Percentiles rank a stretch among this genome's conserved stretches.
Evolutionary conservation across 2,329 filamentous ascomycete genomes (phyloP).

Genomic region (Penicillium nordicum): DNA sequence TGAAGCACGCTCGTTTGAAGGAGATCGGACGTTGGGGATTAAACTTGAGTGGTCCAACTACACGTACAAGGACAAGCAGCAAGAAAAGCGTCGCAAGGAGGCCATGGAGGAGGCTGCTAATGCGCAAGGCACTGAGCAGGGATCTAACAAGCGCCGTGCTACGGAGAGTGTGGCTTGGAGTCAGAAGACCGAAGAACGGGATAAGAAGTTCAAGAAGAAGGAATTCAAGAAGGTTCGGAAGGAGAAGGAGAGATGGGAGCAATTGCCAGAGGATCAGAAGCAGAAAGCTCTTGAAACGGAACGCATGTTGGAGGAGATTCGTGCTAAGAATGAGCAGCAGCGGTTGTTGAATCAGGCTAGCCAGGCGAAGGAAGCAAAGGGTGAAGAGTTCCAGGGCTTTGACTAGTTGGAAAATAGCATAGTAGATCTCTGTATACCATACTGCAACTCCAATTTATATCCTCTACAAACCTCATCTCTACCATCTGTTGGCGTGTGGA

Average conservation of each 20-base stretch:
- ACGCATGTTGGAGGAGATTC: constrained; percentile 62
- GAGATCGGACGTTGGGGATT: constrained; percentile 61
- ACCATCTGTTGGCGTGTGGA: not conserved
- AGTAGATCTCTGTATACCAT: not conserved
- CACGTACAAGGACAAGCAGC: constrained; percentile 67
- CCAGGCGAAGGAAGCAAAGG: constrained; percentile 12
- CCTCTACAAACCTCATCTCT: not conserved
- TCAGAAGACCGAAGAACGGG: constrained; percentile 64
- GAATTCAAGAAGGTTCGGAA: constrained; percentile 63
- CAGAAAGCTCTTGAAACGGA: constrained; percentile 61
- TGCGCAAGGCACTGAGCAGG: constrained; percentile 34
- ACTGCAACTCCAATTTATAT: not conserved
- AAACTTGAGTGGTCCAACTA: constrained; percentile 61
- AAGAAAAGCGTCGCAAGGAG: constrained; percentile 63
- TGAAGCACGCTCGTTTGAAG: constrained; percentile 71
- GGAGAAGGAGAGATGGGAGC: constrained; percentile 60
- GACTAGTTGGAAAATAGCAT: constrained; percentile 30
- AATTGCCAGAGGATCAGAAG: constrained; percentile 69
- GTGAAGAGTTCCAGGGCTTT: constrained; percentile 59
- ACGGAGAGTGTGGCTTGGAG: constrained; percentile 69
- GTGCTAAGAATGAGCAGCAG: constrained; percentile 51
- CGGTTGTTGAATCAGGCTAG: constrained; percentile 17
- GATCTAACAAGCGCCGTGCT: constrained; percentile 50
- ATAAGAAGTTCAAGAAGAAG: constrained; percentile 57
- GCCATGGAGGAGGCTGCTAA: constrained; percentile 51